Base-by-base conservation (phyloP, 208 protist species). In the Herpetomonas tarakana region DNA sequence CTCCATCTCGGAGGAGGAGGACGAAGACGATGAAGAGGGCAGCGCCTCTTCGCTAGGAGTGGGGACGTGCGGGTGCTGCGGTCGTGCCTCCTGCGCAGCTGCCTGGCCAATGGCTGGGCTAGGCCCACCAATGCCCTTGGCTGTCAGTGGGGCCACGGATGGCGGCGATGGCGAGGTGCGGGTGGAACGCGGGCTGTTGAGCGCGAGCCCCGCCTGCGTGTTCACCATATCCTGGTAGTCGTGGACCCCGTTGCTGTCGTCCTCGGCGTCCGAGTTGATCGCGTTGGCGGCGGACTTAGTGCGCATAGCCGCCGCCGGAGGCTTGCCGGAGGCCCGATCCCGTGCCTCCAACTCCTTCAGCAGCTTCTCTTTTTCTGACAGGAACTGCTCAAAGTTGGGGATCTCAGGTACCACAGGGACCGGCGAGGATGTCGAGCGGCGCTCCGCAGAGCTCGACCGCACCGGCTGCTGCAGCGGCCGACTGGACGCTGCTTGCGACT, bases 311-410 rank as follows among this genome's bases (percentile, higher is more conserved):
- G 53, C 31, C 7, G 18, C 29, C 24, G 53, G 16, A n/a, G 52
- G 26, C 29, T 18, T 46, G 28, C 53, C 53, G 39, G 6, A 31
- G 39, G 3, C 44, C 9, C 35, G 56, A 9, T 22, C 44, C 16
- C 65, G 45, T 9, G 4, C 2, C 31, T 57, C 65, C 2, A 71
- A 1, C n/a, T 58, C 16, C 52, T 71, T 46, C 0, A 71, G 57
- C 1, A 71, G 52, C 16, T 2, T 27, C 44, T 71, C 65, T 57
- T 71, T 71, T 39, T 71, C 65, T 21, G 25, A 44, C 57, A 71
- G 39, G 19, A 71, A 52, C 65, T 62, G 35, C 25, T 18, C 39
- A 7, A 62, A 71, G 56, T 51, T 55, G 1, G 58, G 65, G n/a
- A 71, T 71, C 16, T 16, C 38, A 2, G 65, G 65, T 4, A 68